These are phyloP conservation scores for Colletotrichum destructivum DNA, from an alignment of 2,329 filamentous ascomycete species.

Conservation along the genomic window DNA sequence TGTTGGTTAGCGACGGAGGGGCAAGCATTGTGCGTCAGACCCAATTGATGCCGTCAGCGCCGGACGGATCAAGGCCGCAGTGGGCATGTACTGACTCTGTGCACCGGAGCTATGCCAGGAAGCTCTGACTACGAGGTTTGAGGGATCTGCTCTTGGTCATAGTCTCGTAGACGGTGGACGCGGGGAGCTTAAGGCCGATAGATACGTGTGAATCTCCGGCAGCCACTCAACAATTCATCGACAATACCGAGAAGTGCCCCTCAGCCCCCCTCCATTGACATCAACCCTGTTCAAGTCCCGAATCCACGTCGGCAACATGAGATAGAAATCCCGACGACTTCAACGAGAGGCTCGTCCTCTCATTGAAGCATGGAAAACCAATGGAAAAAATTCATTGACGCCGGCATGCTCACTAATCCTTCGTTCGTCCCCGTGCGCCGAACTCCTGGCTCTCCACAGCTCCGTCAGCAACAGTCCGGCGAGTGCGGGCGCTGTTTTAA, in stretches of 20 bases:
- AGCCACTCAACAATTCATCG: conserved; percentile 37
- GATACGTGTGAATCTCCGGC: conserved; percentile 35
- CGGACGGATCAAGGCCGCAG: conserved; percentile 34
- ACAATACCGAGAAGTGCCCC: conserved; percentile 37
- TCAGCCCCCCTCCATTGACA: conserved; percentile 40
- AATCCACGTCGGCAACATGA: background rate
- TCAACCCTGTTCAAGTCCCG: conserved; percentile 41
- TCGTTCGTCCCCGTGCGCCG: conserved; percentile 11
- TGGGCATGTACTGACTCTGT: conserved; percentile 37
- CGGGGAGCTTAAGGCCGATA: conserved; percentile 38
- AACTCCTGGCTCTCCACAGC: conserved; percentile 7
- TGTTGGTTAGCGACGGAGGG: conserved; percentile 15
- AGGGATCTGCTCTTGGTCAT: conserved; percentile 10
- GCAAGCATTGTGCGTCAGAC: conserved; percentile 17
- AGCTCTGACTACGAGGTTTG: conserved; percentile 26
- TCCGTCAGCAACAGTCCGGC: conserved; percentile 5
- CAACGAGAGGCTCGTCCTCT: conserved; percentile 4
- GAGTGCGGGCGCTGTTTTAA: conserved; percentile 4
- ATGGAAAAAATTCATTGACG: conserved; percentile 27
- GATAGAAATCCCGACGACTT: conserved; percentile 21
- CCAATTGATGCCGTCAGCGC: conserved; percentile 37
- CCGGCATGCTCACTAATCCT: background rate
- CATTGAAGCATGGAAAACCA: conserved; percentile 18
- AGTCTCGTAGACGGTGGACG: conserved; percentile 13
- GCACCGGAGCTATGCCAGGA: conserved; percentile 37